Evolutionary conservation across 2,329 filamentous ascomycete species (phyloP), one percentile per base, ranked within the genome.

Genomic region (Chaetomium sp.): DNA sequence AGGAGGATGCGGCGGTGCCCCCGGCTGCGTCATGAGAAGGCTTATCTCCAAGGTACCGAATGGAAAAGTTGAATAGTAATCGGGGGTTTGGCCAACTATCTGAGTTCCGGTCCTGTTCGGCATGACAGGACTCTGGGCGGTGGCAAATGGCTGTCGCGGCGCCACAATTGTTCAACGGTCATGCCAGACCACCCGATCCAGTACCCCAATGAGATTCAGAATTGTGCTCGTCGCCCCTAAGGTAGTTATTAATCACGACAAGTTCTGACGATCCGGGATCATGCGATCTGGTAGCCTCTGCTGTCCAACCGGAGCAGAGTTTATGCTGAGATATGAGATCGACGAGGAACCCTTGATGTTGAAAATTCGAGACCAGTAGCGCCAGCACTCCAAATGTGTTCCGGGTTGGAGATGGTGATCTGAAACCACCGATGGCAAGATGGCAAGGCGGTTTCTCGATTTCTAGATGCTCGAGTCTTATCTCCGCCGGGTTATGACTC

Each of bases 331-430:
- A 35, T 27, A 51, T 60, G 23, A 23, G 58, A 42, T n/a, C 6
- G 31, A 49, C 59, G 23, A 25, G 59, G 50, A 45, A 61, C 25
- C 59, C 50, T 51, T 51, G 42, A 13, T 8, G 33, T 42, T 13
- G 25, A 49, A 38, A 47, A 47, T 8, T 25, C 42, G 25, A 31
- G 49, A 25, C 49, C 4, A n/a, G n/a, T 3, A 1, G 23, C 12
- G 23, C 49, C 49, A 29, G 25, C 4, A 9, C 6, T 19, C 49
- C 49, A 12, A 25, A 21, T 51, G 23, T 25, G 23, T 27, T 16
- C 49, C 13, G 27, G 25, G 21, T 19, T 21, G 42, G 7, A 47
- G 21, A 21, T 47, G 19, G 7, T 4, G 13, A 47, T 47, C 42
- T 19, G 42, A 47, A 21, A 47, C 42, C 42, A 21, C 19, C 19